Percentiles rank a stretch among this genome's conserved stretches.
phyloP scores from a whole-genome alignment of 768 basidiomycete species.

The Gelatoporia subvermispora region DNA sequence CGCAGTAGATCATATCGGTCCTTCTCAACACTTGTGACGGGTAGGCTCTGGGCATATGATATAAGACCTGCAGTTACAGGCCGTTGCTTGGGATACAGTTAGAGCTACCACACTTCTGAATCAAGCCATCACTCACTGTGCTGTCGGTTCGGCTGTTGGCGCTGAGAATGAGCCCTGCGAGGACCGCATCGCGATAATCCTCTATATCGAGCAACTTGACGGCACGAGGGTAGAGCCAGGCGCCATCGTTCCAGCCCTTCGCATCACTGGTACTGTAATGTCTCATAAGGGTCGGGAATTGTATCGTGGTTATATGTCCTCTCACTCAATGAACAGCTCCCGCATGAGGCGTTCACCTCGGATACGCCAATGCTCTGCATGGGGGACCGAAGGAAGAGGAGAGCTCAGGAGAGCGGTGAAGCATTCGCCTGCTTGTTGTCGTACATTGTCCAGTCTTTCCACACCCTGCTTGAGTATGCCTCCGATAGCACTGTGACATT shows the following conservation, averaged over 20 bases:
- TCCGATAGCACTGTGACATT: slow-evolving; percentile 52
- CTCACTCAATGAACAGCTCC: slow-evolving; percentile 51
- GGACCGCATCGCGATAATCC: slow-evolving; percentile 55
- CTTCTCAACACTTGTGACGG: slow-evolving; percentile 28
- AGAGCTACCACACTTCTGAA: not conserved
- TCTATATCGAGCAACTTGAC: slow-evolving; percentile 59
- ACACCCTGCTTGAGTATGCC: slow-evolving; percentile 84
- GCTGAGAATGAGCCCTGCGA: slow-evolving; percentile 73
- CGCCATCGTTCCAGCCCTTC: slow-evolving; percentile 63
- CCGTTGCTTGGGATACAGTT: slow-evolving; percentile 48
- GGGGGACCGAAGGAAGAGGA: slow-evolving; percentile 36
- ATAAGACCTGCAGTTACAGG: slow-evolving; percentile 59
- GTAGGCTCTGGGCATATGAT: slow-evolving; percentile 50
- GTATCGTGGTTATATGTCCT: not conserved
- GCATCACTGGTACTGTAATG: slow-evolving; percentile 30
- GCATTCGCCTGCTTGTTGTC: slow-evolving; percentile 70
- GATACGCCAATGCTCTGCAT: slow-evolving; percentile 47
- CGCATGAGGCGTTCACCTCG: slow-evolving; percentile 42
- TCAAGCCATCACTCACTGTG: slow-evolving; percentile 50
- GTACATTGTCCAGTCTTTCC: slow-evolving; percentile 87
- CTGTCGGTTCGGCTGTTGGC: slow-evolving; percentile 81
- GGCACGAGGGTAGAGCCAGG: slow-evolving; percentile 71
- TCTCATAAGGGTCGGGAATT: not conserved
- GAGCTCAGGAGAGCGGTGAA: slow-evolving; percentile 48
- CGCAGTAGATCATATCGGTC: slow-evolving; percentile 41